These are phyloP conservation scores for Lachancea meyersii DNA, from an alignment of 805 yeast genomes.

Conservation along the genomic window DNA sequence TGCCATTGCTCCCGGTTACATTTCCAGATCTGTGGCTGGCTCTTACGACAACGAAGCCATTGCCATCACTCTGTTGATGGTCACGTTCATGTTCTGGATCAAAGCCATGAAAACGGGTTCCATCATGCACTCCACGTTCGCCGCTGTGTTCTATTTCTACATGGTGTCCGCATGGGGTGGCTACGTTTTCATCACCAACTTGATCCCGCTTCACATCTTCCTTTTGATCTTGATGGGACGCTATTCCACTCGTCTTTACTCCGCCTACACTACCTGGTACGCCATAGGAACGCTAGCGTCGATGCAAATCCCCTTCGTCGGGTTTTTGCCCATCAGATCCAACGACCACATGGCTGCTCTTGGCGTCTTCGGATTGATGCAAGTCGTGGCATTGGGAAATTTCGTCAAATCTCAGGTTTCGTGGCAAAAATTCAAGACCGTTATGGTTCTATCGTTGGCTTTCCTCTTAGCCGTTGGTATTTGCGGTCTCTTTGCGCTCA, in stretches of 20 bases:
- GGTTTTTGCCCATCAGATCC: slow-evolving; percentile 92
- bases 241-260: slow-evolving; percentile 72
- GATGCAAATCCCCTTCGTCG: slow-evolving; percentile 99
- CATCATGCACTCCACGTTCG: slow-evolving; percentile 69
- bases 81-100: slow-evolving; percentile 93
- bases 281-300: slow-evolving; percentile 95
- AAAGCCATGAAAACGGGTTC: slow-evolving; percentile 90
- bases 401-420: slow-evolving; percentile 72
- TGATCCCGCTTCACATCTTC: slow-evolving; percentile 92
- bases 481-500: slow-evolving; percentile 66
- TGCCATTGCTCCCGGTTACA: slow-evolving; percentile 98
- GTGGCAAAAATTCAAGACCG: slow-evolving; percentile 62
- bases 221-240: slow-evolving; percentile 91
- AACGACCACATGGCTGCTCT: slow-evolving; percentile 98
- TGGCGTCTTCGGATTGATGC: slow-evolving; percentile 93
- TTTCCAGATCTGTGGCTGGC: slow-evolving; percentile 97
- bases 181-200: slow-evolving; percentile 94
- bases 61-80: slow-evolving; percentile 92
- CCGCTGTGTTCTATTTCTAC: slow-evolving; percentile 89
- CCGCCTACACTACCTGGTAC: slow-evolving; percentile 95
- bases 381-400: slow-evolving; percentile 79
- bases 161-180: slow-evolving; percentile 99
- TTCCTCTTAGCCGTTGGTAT: slow-evolving; percentile 58
- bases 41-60: slow-evolving; percentile 98
- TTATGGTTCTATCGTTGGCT: slow-evolving; percentile 54